phyloP scores from a whole-genome alignment of 2,329 filamentous ascomycete species.

The Blumeria graminis region DNA sequence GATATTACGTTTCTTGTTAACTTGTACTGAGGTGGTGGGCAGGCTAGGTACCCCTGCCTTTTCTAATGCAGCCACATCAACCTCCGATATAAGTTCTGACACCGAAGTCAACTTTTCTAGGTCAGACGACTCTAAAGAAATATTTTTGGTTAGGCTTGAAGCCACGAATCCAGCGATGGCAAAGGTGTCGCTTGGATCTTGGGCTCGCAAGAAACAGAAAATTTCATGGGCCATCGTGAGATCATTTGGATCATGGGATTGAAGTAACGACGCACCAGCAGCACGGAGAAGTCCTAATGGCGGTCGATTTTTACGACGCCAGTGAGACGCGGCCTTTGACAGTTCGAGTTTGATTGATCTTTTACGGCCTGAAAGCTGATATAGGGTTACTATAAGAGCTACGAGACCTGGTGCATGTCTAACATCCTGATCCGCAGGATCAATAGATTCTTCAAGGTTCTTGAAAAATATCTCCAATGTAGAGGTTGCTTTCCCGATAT shows the following conservation, averaged over 20 bases:
- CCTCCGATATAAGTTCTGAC: constrained; percentile 31
- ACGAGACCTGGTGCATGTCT: constrained; percentile 71
- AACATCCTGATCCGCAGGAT: constrained; percentile 35
- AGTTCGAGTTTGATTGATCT: constrained; percentile 48
- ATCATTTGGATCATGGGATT: constrained; percentile 46
- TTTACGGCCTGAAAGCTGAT: constrained; percentile 51
- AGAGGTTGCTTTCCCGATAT: constrained; percentile 48
- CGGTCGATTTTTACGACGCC: constrained; percentile 38
- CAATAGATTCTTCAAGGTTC: constrained; percentile 37
- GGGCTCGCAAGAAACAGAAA: constrained; percentile 45
- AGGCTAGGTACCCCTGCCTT: constrained; percentile 35
- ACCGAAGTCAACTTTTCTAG: constrained; percentile 34
- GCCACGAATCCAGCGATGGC: constrained; percentile 71
- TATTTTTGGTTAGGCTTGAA: constrained; percentile 41
- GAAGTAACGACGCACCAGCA: constrained; percentile 60
- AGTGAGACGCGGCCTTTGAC: constrained; percentile 56
- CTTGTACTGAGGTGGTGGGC: constrained; percentile 17
- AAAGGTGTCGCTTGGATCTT: constrained; percentile 41
- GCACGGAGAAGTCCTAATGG: constrained; percentile 49
- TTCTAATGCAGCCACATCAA: constrained; percentile 39
- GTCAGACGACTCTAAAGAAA: constrained; percentile 28
- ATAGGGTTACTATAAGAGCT: constrained; percentile 55
- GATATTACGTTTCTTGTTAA: constrained; percentile 25
- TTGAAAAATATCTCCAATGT: constrained; percentile 54
- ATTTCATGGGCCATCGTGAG: constrained; percentile 48